phyloP scores from a whole-genome alignment of 2,329 filamentous ascomycete genomes.

The Colletotrichum paranaense region DNA sequence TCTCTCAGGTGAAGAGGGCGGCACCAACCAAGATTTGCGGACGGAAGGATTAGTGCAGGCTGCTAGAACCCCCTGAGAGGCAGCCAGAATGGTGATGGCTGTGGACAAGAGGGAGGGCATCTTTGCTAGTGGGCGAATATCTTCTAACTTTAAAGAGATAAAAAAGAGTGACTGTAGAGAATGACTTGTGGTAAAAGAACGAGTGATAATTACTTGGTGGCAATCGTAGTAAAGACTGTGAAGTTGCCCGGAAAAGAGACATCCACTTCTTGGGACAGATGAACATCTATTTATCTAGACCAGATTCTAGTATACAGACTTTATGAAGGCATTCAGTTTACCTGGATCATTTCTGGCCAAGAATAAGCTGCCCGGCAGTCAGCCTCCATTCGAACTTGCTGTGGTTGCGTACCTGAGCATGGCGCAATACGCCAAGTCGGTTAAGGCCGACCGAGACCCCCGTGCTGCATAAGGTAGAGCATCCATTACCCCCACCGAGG shows the following conservation, averaged over 20 bases:
- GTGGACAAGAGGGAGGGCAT: not conserved
- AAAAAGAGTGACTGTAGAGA: not conserved
- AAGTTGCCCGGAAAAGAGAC: not conserved
- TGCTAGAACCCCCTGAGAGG: not conserved
- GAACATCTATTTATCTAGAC: not conserved
- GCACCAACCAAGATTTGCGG: constrained; percentile 7
- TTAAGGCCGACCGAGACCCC: not conserved
- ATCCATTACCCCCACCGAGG: not conserved
- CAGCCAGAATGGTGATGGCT: not conserved
- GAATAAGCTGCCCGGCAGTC: not conserved
- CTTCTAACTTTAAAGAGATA: not conserved
- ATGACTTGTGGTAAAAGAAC: not conserved
- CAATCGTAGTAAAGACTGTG: not conserved
- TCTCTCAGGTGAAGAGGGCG: not conserved
- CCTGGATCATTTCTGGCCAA: not conserved
- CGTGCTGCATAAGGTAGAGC: not conserved
- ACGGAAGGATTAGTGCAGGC: constrained; percentile 9
- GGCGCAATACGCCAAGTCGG: not conserved
- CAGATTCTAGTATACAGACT: not conserved
- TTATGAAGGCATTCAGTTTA: not conserved
- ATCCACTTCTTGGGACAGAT: not conserved
- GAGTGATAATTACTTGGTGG: not conserved
- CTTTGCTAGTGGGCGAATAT: not conserved
- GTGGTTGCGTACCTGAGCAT: not conserved
- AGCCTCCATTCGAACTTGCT: not conserved